A percentile compares a stretch with the other conserved stretches of the same genome.
Conservation (phyloP, 192 early-diverging fungal genomes). For the Linnemannia exigua region DNA sequence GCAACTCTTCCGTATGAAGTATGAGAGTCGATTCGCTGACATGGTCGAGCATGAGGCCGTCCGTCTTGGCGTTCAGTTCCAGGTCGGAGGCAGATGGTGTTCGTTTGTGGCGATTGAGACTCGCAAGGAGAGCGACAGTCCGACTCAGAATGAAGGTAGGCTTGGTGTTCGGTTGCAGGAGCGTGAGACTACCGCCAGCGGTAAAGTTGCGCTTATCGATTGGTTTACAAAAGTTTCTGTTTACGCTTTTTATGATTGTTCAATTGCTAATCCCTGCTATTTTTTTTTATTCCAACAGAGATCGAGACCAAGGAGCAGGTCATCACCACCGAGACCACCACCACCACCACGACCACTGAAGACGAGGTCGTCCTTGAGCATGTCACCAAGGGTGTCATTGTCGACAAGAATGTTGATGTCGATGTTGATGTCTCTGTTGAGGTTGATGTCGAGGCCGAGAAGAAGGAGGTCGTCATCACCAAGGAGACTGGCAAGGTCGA, state of each 20-base stretch:
- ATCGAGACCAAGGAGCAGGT: neutral
- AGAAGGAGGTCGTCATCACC: neutral
- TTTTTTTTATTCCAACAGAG: no score
- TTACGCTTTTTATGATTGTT: no score
- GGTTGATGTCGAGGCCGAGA: neutral
- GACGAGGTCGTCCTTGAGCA: no score
- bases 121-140: neutral
- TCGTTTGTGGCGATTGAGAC: constrained; percentile 60
- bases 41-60: constrained; percentile 53
- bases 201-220: no score
- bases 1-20: constrained; percentile 2
- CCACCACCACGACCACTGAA: no score
- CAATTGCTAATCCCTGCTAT: no score
- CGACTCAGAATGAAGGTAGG: no score
- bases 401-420: no score
- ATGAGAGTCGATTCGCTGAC: constrained; percentile 6
- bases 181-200: no score
- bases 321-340: neutral
- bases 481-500: neutral
- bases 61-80: constrained; percentile 41
- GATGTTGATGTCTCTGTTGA: neutral
- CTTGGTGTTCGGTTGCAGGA: no score
- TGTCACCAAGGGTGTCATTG: no score
- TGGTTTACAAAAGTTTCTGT: no score
- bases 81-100: constrained; percentile 45